Base-by-base conservation (phyloP, 805 yeast genomes). In the Zygosaccharomyces bailii region DNA sequence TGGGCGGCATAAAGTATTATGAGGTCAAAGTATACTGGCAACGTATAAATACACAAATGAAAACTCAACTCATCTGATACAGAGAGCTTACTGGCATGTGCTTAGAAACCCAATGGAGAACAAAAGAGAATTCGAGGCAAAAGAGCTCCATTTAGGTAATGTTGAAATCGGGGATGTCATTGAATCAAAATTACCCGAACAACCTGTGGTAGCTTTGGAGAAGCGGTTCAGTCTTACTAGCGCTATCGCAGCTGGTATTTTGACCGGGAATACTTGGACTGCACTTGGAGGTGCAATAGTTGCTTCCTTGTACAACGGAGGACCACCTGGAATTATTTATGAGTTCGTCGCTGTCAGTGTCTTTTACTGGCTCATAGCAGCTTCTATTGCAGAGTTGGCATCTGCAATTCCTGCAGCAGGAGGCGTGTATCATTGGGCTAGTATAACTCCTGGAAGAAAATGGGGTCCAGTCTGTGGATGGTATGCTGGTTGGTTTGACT, bases 181-280 rank as follows among this genome's bases (percentile, higher is more conserved):
- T 7, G 20, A 30, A 14, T 17, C 9, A n/a, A 14, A 8, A 5
- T 4, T 2, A 16, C 34, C 49, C 50, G 20, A 49, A 37, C 27
- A 34, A 20, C 32, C 32, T 14, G 33, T 24, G 16, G 14, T 27
- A 2, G 44, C 41, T 2, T 39, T 52, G 11, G 48, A 37, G 47
- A 47, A 45, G 53, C 64, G 66, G 9, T 68, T 69, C 46, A 66
- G 58, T 44, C 59, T 69, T 44, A 67, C 69, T 1, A 71, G 73
- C 2, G 62, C 65, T 23, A 67, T 67, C 36, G 66, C 67, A 43
- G 56, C 53, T 6, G 46, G 53, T 10, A 54, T 55, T 10, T 29
- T 33, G 6, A 44, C 47, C 1, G 43, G 47, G 14, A 44, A 39
- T n/a, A 44, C 46, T 18, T 44, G 47, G 47, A 44, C 47, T 4